phyloP scores from a whole-genome alignment of 305 asterid genomes.

The Fraxinus latifolia region DNA sequence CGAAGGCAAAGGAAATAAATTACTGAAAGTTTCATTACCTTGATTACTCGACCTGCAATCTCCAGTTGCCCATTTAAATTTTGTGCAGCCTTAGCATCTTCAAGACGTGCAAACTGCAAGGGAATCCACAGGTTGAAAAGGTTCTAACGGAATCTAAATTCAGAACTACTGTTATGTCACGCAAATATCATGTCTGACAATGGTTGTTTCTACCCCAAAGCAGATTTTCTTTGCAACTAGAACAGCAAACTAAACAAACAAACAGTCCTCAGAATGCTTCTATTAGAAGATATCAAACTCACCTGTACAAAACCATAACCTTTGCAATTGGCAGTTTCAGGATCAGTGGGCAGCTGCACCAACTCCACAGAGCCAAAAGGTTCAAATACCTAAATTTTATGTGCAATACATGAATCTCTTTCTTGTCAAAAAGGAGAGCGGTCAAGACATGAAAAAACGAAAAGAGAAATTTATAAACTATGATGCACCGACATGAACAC shows the following conservation, averaged over 20 bases:
- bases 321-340: constrained; percentile 57
- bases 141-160: neutral
- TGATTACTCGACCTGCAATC: constrained; percentile 66
- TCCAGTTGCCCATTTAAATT: constrained; percentile 67
- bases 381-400: constrained; percentile 56
- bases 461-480: neutral
- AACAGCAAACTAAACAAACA: constrained; percentile 21
- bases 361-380: constrained; percentile 70
- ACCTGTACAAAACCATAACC: constrained; percentile 79
- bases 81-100: constrained; percentile 71
- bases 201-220: neutral
- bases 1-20: neutral
- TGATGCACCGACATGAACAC: no score
- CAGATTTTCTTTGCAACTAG: constrained; percentile 14
- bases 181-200: neutral
- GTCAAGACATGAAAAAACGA: constrained; percentile 8
- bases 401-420: constrained; percentile 2
- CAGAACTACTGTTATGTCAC: neutral
- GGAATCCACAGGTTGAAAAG: constrained; percentile 10
- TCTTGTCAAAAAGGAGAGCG: neutral
- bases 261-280: constrained; percentile 5
- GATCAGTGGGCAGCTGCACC: constrained; percentile 70
- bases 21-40: constrained; percentile 36
- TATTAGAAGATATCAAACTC: constrained; percentile 23
- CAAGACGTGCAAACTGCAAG: constrained; percentile 66